phyloP scores from a whole-genome alignment of 208 protist species.

The Trypanosoma lewisi region DNA sequence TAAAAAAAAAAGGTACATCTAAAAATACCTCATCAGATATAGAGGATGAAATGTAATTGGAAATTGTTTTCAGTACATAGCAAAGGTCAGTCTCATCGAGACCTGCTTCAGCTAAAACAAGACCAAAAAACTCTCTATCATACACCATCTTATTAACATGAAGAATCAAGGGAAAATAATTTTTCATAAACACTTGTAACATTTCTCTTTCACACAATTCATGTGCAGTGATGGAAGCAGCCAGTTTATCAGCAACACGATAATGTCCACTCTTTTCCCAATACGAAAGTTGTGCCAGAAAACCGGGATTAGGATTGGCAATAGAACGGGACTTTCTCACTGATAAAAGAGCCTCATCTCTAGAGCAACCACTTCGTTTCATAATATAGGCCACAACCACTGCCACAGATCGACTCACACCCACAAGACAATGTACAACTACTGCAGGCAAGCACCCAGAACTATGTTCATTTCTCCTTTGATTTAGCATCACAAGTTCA shows the following conservation, averaged over 20 bases:
- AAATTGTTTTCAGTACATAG: slow-evolving; percentile 38
- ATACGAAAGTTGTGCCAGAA: slow-evolving; percentile 56
- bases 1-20: slow-evolving; percentile 80
- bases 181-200: slow-evolving; percentile 30
- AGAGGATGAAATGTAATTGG: slow-evolving; percentile 35
- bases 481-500: slow-evolving; percentile 48
- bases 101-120: slow-evolving; percentile 26
- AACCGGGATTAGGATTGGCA: slow-evolving; percentile 75
- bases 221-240: slow-evolving; percentile 38
- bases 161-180: slow-evolving; percentile 45
- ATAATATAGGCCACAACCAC: slow-evolving; percentile 87
- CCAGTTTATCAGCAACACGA: slow-evolving; percentile 57
- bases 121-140: slow-evolving; percentile 65
- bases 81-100: slow-evolving; percentile 18
- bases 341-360: slow-evolving; percentile 54
- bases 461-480: slow-evolving; percentile 1
- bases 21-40: slow-evolving; percentile 65
- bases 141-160: slow-evolving; percentile 44
- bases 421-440: slow-evolving; percentile 83
- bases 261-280: slow-evolving; percentile 51
- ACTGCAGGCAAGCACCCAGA: slow-evolving; percentile 31
- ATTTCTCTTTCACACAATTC: slow-evolving; percentile 46
- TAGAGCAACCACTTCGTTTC: slow-evolving; percentile 47
- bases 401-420: slow-evolving; percentile 81
- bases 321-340: slow-evolving; percentile 55